A percentile compares a stretch with the other conserved stretches of the same genome.
Conservation (phyloP, 2,329 filamentous ascomycete genomes). For the Pestalotiopsis fici region DNA sequence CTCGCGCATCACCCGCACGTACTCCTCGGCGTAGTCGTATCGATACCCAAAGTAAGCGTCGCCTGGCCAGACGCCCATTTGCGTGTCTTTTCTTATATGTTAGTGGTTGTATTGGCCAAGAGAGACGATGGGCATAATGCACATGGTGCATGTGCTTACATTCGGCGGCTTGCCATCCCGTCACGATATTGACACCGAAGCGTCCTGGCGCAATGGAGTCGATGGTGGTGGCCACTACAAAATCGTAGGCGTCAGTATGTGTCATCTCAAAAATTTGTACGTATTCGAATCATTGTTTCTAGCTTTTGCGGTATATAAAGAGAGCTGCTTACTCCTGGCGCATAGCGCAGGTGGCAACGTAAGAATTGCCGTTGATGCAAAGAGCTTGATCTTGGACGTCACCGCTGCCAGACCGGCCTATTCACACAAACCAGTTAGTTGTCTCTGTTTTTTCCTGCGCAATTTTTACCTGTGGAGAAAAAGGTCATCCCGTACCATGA, state of each 20-base stretch:
- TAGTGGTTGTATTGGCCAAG: not conserved
- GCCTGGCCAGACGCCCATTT: conserved; percentile 29
- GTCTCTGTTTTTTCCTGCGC: not conserved
- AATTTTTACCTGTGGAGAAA: conserved; percentile 12
- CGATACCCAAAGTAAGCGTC: conserved; percentile 29
- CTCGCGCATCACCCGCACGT: conserved; percentile 32
- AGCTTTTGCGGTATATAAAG: too few relatives aligned
- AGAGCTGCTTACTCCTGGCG: conserved; percentile 14
- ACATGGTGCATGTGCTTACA: too few relatives aligned
- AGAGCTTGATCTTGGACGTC: conserved; percentile 28
- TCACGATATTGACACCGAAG: conserved; percentile 28
- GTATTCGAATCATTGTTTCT: too few relatives aligned
- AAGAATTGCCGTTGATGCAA: conserved; percentile 25
- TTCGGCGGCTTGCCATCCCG: conserved; percentile 28
- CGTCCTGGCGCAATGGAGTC: conserved; percentile 25
- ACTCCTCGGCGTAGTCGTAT: conserved; percentile 29
- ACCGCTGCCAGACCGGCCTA: conserved; percentile 26
- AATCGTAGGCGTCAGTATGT: not conserved
- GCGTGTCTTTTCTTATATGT: conserved; percentile 11
- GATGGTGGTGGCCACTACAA: conserved; percentile 22
- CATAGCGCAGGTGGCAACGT: conserved; percentile 25
- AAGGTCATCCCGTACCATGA: conserved; percentile 13
- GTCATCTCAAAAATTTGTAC: not conserved
- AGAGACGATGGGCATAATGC: not conserved
- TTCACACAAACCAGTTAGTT: not conserved